phyloP scores from a whole-genome alignment of 140 eudicot species.

The Cichorium intybus region DNA sequence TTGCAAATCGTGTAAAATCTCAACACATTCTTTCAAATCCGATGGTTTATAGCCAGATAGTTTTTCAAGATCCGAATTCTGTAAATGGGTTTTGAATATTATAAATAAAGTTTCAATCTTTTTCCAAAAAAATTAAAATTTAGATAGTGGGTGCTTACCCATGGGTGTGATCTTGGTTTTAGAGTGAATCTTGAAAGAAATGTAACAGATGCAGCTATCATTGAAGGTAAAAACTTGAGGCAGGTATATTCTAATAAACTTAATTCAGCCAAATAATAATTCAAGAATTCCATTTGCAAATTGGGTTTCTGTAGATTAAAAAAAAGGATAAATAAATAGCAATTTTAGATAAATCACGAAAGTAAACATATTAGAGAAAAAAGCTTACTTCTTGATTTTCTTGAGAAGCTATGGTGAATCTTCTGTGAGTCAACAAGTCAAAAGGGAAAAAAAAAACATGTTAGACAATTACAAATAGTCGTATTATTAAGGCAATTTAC shows the following conservation, averaged over 20 bases:
- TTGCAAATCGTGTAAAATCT: conserved; percentile 66
- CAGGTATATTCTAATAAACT: conserved; percentile 80
- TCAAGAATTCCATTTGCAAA: conserved; percentile 66
- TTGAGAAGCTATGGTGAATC: conserved; percentile 50
- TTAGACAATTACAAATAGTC: conserved; percentile 3
- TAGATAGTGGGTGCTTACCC: conserved; percentile 44
- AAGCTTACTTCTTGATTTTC: conserved; percentile 46
- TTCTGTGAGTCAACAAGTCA: conserved; percentile 38
- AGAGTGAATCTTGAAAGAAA: conserved; percentile 76
- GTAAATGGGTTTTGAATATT: not conserved
- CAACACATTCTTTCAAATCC: conserved; percentile 74
- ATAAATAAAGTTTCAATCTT: not conserved
- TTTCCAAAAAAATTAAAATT: not conserved
- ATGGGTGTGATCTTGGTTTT: conserved; percentile 56
- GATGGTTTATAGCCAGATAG: conserved; percentile 62
- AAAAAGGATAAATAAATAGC: not conserved
- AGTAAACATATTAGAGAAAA: not conserved
- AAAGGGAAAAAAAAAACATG: not conserved
- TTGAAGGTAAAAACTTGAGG: conserved; percentile 71
- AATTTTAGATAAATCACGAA: not conserved
- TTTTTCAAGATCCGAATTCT: conserved; percentile 52
- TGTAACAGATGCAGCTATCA: conserved; percentile 76
- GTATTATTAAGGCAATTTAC: not conserved
- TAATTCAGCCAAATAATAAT: conserved; percentile 68
- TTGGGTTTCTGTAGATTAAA: conserved; percentile 41